Percentiles rank a stretch among this genome's conserved stretches.
Evolutionary conservation across 345 rosid genomes (phyloP).

Genomic region (Hypericum androsaemum): DNA sequence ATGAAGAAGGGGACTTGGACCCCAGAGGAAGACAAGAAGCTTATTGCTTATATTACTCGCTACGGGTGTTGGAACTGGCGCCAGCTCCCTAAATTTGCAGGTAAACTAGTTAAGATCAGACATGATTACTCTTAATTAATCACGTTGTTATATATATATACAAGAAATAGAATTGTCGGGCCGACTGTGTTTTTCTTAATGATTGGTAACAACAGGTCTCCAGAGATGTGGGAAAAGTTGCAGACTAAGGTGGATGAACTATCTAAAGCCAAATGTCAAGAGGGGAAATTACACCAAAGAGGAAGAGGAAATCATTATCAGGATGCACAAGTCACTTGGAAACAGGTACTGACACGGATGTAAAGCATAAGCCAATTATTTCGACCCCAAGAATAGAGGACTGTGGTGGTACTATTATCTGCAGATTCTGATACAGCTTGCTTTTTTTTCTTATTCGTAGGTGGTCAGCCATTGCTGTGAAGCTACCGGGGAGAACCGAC

Average conservation of each 20-base stretch:
- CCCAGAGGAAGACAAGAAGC: slow-evolving; percentile 12
- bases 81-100: slow-evolving; percentile 11
- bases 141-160: background rate
- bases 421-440: no score
- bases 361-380: background rate
- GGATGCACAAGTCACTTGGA: slow-evolving; percentile 2
- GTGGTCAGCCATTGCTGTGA: background rate
- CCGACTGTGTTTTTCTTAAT: no score
- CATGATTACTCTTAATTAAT: background rate
- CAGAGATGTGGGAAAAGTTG: slow-evolving; percentile 13
- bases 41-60: slow-evolving; percentile 3
- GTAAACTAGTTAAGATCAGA: background rate
- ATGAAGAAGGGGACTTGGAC: slow-evolving; percentile 12
- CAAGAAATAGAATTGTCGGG: no score
- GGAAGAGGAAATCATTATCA: slow-evolving; percentile 10
- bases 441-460: no score
- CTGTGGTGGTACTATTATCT: no score
- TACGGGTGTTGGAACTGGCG: slow-evolving; percentile 14
- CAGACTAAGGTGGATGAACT: slow-evolving; percentile 9
- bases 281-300: slow-evolving; percentile 9
- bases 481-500: background rate
- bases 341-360: slow-evolving; percentile 1
- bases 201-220: background rate
- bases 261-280: slow-evolving; percentile 2
- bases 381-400: no score